Conservation (phyloP, 208 protist species). For the Eutreptiella sp. region DNA sequence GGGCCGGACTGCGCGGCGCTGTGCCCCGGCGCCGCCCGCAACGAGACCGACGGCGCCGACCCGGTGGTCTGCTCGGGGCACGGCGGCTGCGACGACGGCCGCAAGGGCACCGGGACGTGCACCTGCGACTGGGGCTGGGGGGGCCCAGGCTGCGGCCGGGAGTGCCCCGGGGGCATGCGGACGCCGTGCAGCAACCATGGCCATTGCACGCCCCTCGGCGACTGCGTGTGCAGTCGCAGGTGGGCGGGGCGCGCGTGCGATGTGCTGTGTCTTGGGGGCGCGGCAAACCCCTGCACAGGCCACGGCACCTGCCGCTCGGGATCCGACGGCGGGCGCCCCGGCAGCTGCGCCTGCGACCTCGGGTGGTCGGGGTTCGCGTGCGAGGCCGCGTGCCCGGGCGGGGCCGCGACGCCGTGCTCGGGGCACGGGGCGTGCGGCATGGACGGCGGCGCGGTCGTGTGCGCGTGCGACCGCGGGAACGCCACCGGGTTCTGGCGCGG, state of each 20-base stretch:
- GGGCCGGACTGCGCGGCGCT: not conserved
- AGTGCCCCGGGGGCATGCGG: conserved; percentile 10
- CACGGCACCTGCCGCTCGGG: conserved; percentile 9
- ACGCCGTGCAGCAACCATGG: conserved; percentile 16
- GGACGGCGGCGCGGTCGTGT: no score
- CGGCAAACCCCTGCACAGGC: conserved; percentile 6
- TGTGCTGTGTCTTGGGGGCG: not conserved
- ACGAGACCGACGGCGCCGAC: no score
- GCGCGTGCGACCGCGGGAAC: no score
- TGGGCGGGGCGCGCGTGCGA: conserved; percentile 1
- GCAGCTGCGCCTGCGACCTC: conserved; percentile 4
- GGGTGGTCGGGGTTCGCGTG: conserved; percentile 12
- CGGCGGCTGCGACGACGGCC: conserved; percentile 18
- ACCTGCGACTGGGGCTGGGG: conserved; percentile 18
- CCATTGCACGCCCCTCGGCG: not conserved
- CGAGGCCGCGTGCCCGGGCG: conserved; percentile 4
- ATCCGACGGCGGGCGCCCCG: not conserved
- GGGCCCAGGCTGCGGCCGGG: conserved; percentile 3
- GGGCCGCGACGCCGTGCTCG: not conserved
- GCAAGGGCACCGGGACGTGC: conserved; percentile 13
- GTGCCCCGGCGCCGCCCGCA: conserved; percentile 17
- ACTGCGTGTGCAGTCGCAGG: conserved; percentile 1
- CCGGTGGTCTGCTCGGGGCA: conserved; percentile 4
- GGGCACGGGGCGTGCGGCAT: not conserved
- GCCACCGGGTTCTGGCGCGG: no score